phyloP scores from a whole-genome alignment of 495 filamentous ascomycete genomes.

The Niebla homalea region DNA sequence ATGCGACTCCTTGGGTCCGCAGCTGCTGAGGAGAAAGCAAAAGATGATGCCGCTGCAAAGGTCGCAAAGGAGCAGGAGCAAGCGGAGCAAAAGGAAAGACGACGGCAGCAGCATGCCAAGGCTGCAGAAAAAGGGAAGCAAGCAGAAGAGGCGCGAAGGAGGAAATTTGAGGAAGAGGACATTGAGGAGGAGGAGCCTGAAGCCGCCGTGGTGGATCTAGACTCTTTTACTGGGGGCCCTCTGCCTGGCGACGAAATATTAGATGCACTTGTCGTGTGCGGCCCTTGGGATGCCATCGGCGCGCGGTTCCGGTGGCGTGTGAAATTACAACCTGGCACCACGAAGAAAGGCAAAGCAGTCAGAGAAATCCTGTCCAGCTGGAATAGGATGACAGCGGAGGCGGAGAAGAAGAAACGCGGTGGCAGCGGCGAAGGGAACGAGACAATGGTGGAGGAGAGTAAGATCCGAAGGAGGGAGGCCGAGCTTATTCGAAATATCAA shows the following conservation, averaged over 20 bases:
- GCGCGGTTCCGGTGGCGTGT: constrained; percentile 71
- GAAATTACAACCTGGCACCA: constrained; percentile 78
- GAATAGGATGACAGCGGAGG: constrained; percentile 38
- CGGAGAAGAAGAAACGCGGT: constrained; percentile 24
- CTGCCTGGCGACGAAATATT: constrained; percentile 77
- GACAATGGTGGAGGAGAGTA: constrained; percentile 50
- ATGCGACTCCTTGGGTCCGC: constrained; percentile 68
- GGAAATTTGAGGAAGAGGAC: constrained; percentile 34
- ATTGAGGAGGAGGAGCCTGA: constrained; percentile 38
- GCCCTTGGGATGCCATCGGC: constrained; percentile 69
- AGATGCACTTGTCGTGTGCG: constrained; percentile 78
- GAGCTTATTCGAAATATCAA: constrained; percentile 71
- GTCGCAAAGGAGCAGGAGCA: constrained; percentile 46
- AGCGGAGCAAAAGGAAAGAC: constrained; percentile 52
- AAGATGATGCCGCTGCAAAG: constrained; percentile 36
- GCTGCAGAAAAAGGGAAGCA: constrained; percentile 50
- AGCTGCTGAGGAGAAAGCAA: constrained; percentile 38
- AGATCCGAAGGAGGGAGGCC: constrained; percentile 67
- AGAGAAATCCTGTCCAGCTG: constrained; percentile 73
- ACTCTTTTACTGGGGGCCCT: constrained; percentile 63
- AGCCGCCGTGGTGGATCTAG: constrained; percentile 44
- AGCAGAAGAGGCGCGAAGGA: constrained; percentile 44
- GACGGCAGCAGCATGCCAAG: constrained; percentile 64
- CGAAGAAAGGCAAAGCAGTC: constrained; percentile 92
- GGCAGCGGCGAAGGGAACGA: constrained; percentile 36